These are phyloP conservation scores for Athelia sp. DNA, from an alignment of 1,284 basidiomycete genomes.

Conservation along the genomic window DNA sequence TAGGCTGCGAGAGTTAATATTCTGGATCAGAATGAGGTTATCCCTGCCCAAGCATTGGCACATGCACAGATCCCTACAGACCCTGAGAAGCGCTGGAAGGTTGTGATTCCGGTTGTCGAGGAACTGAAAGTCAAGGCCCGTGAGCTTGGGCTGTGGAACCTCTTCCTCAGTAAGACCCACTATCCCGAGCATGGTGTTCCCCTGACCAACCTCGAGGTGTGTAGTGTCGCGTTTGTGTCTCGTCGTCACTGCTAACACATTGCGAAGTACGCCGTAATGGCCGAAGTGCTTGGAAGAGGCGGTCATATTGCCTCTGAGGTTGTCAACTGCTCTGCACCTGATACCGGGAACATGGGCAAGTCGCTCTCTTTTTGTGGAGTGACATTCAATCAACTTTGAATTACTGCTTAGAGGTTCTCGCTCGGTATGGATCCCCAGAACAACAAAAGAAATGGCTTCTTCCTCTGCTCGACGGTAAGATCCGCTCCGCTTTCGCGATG, in stretches of 20 bases:
- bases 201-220: conserved; percentile 87
- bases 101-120: conserved; percentile 76
- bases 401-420: conserved; percentile 80
- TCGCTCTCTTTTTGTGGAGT: conserved; percentile 4
- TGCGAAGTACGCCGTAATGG: conserved; percentile 89
- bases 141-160: conserved; percentile 90
- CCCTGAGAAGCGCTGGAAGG: conserved; percentile 77
- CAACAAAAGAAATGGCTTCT: conserved; percentile 92
- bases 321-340: conserved; percentile 91
- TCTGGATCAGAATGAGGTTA: conserved; percentile 72
- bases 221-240: conserved; percentile 11
- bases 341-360: conserved; percentile 93
- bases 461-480: conserved; percentile 89
- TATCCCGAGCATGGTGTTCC: conserved; percentile 89
- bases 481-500: conserved; percentile 92
- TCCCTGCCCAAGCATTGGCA: conserved; percentile 76
- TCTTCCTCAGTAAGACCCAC: conserved; percentile 92
- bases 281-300: conserved; percentile 86
- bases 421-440: conserved; percentile 83
- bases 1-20: conserved; percentile 5
- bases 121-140: conserved; percentile 88
- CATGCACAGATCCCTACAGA: conserved; percentile 82
- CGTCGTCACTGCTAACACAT: not conserved
- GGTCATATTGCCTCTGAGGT: conserved; percentile 81
- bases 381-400: conserved; percentile 1